A percentile compares a stretch with the other conserved stretches of the same genome.
These are phyloP conservation scores for Cynara cardunculus DNA, from an alignment of 129 eudicot genomes.

Conservation along the genomic window DNA sequence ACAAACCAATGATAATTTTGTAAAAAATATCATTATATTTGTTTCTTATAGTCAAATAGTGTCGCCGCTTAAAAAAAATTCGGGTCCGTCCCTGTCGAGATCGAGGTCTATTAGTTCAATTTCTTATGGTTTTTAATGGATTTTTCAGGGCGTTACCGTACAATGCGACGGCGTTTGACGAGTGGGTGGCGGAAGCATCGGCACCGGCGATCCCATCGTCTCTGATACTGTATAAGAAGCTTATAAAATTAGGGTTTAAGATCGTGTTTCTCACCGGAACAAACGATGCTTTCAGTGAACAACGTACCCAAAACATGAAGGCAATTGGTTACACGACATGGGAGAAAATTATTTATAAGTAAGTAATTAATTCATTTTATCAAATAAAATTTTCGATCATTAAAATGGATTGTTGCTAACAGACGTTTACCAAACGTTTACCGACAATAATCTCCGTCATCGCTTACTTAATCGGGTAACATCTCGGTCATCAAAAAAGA, in stretches of 20 bases:
- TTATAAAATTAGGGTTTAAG: constrained; percentile 30
- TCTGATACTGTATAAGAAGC: constrained; percentile 32
- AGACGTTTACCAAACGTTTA: too few species aligned
- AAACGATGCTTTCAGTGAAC: neutral
- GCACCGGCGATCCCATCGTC: constrained; percentile 38
- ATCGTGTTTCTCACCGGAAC: constrained; percentile 39
- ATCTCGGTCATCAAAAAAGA: too few species aligned
- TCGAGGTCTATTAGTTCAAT: too few species aligned
- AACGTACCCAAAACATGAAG: constrained; percentile 25
- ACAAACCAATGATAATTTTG: too few species aligned
- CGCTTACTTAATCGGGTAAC: too few species aligned
- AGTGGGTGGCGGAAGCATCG: constrained; percentile 23
- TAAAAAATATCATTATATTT: too few species aligned
- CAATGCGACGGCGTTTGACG: constrained; percentile 24
- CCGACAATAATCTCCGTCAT: too few species aligned
- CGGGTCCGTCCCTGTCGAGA: too few species aligned
- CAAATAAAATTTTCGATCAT: too few species aligned
- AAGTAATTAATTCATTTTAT: neutral
- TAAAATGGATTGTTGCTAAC: too few species aligned
- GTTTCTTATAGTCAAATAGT: too few species aligned
- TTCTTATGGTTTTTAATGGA: neutral
- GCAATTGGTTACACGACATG: constrained; percentile 36
- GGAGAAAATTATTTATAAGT: constrained; percentile 46
- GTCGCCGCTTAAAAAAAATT: too few species aligned
- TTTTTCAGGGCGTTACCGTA: constrained; percentile 25